Conservation (phyloP, 2,329 filamentous ascomycete genomes). For the Epichloe sibirici region DNA sequence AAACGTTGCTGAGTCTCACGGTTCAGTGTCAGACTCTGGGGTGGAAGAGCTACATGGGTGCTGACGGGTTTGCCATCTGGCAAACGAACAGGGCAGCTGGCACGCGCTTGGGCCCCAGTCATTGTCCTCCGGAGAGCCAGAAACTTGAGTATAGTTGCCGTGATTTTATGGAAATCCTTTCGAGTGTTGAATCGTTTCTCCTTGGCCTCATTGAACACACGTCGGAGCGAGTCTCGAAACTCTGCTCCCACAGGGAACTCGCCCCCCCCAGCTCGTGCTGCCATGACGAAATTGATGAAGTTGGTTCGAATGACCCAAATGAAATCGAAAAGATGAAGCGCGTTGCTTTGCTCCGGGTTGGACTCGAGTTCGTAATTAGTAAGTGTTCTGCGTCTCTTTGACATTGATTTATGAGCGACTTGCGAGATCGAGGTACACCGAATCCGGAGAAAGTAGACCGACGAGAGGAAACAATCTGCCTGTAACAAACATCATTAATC, state of each 20-base stretch:
- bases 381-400: no score
- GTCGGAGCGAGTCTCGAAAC: constrained; percentile 9
- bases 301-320: no score
- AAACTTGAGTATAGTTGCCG: constrained; percentile 7
- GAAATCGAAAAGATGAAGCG: no score
- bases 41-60: constrained; percentile 7
- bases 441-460: no score
- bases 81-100: constrained; percentile 9
- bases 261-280: neutral
- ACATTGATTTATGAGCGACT: no score
- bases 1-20: constrained; percentile 5
- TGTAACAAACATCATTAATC: no score
- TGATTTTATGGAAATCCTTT: constrained; percentile 9
- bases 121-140: constrained; percentile 7
- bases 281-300: neutral
- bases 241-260: constrained; percentile 8
- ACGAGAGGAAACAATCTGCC: no score
- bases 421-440: no score
- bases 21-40: constrained; percentile 4
- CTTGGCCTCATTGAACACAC: constrained; percentile 12
- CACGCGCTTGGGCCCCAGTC: constrained; percentile 8
- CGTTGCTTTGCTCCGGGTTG: no score
- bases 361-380: no score
- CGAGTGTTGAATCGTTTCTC: neutral
- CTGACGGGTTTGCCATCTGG: constrained; percentile 10